Evolutionary conservation across 257 asterid species (phyloP).

Genomic region (Scutellaria minor): DNA sequence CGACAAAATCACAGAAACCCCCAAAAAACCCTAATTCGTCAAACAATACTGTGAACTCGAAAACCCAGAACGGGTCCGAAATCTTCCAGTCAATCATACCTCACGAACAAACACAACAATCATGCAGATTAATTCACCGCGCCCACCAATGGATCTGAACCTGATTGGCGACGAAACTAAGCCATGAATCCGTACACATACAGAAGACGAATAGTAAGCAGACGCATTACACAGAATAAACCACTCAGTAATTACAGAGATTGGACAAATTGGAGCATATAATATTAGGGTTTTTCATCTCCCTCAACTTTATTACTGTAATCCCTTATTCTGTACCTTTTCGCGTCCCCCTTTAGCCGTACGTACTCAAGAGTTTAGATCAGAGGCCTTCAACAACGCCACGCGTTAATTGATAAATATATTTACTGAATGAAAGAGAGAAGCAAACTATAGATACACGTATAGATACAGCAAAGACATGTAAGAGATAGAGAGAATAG

Average conservation of each 20-base stretch:
- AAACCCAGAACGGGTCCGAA: constrained; percentile 28
- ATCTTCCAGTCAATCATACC: constrained; percentile 34
- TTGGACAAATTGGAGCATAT: constrained; percentile 34
- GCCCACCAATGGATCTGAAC: constrained; percentile 60
- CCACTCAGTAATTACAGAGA: constrained; percentile 24
- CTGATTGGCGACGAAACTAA: constrained; percentile 26
- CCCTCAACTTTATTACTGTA: constrained; percentile 26
- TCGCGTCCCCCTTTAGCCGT: constrained; percentile 35
- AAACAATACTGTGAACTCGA: constrained; percentile 16
- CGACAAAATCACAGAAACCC: constrained; percentile 25
- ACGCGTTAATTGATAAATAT: constrained; percentile 38
- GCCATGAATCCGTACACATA: constrained; percentile 25
- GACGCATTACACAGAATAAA: constrained; percentile 38
- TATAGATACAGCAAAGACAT: constrained; percentile 29
- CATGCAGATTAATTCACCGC: constrained; percentile 38
- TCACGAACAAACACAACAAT: constrained; percentile 29
- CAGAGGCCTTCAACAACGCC: constrained; percentile 49
- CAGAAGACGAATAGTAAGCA: constrained; percentile 21
- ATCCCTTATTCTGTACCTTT: constrained; percentile 28
- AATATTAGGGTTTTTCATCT: constrained; percentile 41
- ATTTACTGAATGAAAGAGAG: constrained; percentile 33
- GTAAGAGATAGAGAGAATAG: constrained; percentile 40
- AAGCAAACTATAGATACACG: constrained; percentile 34
- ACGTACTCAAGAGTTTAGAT: constrained; percentile 50
- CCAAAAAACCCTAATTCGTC: constrained; percentile 40